phyloP scores from a whole-genome alignment of 2,329 filamentous ascomycete genomes.

The Aspergillus sp. region DNA sequence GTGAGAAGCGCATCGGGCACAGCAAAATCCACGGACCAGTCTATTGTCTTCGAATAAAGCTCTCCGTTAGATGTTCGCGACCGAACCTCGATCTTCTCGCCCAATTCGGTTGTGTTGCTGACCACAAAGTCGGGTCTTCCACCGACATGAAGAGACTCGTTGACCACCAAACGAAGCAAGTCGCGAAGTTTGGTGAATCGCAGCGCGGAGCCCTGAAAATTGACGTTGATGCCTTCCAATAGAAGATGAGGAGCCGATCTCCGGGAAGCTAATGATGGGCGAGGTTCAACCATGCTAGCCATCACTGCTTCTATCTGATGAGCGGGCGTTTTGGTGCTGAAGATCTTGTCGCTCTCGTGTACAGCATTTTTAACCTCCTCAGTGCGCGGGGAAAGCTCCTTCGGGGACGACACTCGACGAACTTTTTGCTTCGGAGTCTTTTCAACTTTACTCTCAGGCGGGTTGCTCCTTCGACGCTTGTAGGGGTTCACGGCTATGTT shows the following conservation, averaged over 20 bases:
- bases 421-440: conserved; percentile 39
- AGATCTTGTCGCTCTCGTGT: conserved; percentile 44
- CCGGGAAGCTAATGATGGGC: conserved; percentile 36
- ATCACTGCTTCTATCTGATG: conserved; percentile 41
- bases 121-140: conserved; percentile 50
- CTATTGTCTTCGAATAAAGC: conserved; percentile 44
- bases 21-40: conserved; percentile 49
- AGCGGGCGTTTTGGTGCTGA: conserved; percentile 36
- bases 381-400: conserved; percentile 39
- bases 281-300: conserved; percentile 38
- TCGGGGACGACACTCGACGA: conserved; percentile 30
- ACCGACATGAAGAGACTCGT: conserved; percentile 49
- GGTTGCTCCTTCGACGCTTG: conserved; percentile 47
- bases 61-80: conserved; percentile 47
- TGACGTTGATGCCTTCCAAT: conserved; percentile 38
- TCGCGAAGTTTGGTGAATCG: conserved; percentile 48
- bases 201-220: conserved; percentile 34
- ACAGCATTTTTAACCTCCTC: conserved; percentile 43
- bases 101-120: conserved; percentile 43
- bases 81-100: conserved; percentile 48
- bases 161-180: conserved; percentile 47
- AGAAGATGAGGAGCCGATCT: conserved; percentile 37
- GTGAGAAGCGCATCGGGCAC: conserved; percentile 51
- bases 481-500: conserved; percentile 45
- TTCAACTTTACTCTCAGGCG: conserved; percentile 34